Evolutionary conservation across 495 filamentous ascomycete genomes (phyloP).

Genomic region (Lasiosphaeris hirsuta): DNA sequence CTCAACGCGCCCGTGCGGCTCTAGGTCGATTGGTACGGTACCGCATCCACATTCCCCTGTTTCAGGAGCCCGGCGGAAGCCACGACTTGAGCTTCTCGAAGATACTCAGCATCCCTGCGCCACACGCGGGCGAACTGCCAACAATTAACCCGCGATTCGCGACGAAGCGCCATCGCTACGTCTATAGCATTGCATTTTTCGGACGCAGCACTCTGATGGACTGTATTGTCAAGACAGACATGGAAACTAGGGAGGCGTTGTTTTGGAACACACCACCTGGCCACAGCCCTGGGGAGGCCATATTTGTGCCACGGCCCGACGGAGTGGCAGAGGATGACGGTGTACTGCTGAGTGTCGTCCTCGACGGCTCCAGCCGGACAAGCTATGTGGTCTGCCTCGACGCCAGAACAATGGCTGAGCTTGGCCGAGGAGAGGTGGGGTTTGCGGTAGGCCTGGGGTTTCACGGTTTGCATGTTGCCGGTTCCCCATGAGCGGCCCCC

Average conservation of each 20-base stretch:
- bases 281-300: constrained; percentile 69
- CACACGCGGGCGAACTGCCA: constrained; percentile 56
- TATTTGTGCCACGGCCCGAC: constrained; percentile 59
- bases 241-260: constrained; percentile 42
- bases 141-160: constrained; percentile 60
- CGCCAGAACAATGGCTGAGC: constrained; percentile 61
- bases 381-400: constrained; percentile 71
- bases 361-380: constrained; percentile 57
- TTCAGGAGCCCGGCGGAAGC: neutral
- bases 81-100: constrained; percentile 20
- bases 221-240: constrained; percentile 66
- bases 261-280: constrained; percentile 56
- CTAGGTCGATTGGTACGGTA: constrained; percentile 44
- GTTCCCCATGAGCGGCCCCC: too few relatives aligned
- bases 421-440: constrained; percentile 61
- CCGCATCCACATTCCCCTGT: constrained; percentile 41
- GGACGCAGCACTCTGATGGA: constrained; percentile 62
- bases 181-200: constrained; percentile 57
- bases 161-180: constrained; percentile 58
- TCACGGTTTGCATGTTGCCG: constrained; percentile 57
- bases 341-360: constrained; percentile 64
- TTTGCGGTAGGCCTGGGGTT: constrained; percentile 65
- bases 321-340: constrained; percentile 63
- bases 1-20: constrained; percentile 31
- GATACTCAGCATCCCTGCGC: constrained; percentile 41